phyloP scores from a whole-genome alignment of 257 asterid genomes.

The Solanum clarkiae region DNA sequence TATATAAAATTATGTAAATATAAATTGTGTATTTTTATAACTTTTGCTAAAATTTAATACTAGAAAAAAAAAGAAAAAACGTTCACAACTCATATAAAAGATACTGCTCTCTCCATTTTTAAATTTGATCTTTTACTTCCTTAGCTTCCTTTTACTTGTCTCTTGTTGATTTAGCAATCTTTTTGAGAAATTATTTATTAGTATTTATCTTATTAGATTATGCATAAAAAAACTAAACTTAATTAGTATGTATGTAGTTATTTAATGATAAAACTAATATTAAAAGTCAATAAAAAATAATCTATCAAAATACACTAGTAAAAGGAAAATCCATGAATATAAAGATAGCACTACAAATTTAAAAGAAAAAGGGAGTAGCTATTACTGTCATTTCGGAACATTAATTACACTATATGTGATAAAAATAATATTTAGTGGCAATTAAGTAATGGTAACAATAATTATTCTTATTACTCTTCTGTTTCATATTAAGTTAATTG shows the following conservation, averaged over 20 bases:
- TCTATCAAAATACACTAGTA: neutral
- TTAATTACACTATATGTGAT: no score
- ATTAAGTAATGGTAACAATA: no score
- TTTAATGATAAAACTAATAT: neutral
- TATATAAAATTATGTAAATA: no score
- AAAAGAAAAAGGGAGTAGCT: no score
- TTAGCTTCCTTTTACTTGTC: neutral
- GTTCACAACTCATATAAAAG: neutral
- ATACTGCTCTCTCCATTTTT: neutral
- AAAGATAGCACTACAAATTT: no score
- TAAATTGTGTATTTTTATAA: no score
- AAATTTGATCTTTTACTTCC: neutral
- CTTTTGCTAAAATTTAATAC: neutral
- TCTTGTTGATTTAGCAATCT: neutral
- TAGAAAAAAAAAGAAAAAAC: neutral
- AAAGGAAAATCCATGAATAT: neutral
- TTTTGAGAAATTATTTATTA: neutral
- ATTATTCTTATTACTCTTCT: no score
- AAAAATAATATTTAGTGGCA: no score
- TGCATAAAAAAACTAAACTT: neutral
- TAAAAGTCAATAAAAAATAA: neutral
- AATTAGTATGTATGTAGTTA: neutral
- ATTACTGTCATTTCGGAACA: no score
- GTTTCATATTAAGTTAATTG: no score
- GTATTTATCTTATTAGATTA: neutral